A percentile compares a stretch with the other conserved stretches of the same genome.
phyloP scores from a whole-genome alignment of 805 yeast species.

The Saturnispora kantuleensis region DNA sequence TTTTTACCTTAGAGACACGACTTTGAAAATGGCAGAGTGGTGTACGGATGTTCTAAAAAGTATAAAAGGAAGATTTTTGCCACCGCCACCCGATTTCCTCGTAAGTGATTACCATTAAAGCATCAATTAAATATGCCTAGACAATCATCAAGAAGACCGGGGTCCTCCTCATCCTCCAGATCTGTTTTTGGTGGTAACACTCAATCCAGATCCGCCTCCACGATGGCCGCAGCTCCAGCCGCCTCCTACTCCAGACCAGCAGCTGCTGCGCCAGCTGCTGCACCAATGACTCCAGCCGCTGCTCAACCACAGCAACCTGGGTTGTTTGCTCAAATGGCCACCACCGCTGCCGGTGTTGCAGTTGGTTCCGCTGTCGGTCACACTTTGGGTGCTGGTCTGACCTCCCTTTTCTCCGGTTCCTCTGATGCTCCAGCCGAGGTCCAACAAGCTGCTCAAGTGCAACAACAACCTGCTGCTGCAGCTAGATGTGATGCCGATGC shows the following conservation, averaged over 20 bases:
- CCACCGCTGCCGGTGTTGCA: constrained; percentile 99
- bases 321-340: constrained; percentile 91
- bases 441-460: constrained; percentile 24
- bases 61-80: neutral
- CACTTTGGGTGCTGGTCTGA: constrained; percentile 89
- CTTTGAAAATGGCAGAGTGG: constrained; percentile 1
- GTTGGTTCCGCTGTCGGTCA: constrained; percentile 97
- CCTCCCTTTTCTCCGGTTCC: constrained; percentile 81
- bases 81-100: constrained; percentile 1
- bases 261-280: constrained; percentile 27
- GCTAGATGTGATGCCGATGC: constrained; percentile 86
- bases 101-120: neutral
- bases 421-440: constrained; percentile 30
- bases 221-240: constrained; percentile 51
- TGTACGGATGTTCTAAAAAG: neutral
- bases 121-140: constrained; percentile 22
- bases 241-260: constrained; percentile 38
- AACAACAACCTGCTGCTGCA: constrained; percentile 27
- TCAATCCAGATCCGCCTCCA: constrained; percentile 63
- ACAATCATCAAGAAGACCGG: constrained; percentile 31
- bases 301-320: constrained; percentile 63
- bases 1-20: neutral
- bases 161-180: constrained; percentile 31
- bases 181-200: constrained; percentile 17
- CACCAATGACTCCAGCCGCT: constrained; percentile 30